Conservation (phyloP, 169 alveolate genomes). For the Babesia microti region DNA sequence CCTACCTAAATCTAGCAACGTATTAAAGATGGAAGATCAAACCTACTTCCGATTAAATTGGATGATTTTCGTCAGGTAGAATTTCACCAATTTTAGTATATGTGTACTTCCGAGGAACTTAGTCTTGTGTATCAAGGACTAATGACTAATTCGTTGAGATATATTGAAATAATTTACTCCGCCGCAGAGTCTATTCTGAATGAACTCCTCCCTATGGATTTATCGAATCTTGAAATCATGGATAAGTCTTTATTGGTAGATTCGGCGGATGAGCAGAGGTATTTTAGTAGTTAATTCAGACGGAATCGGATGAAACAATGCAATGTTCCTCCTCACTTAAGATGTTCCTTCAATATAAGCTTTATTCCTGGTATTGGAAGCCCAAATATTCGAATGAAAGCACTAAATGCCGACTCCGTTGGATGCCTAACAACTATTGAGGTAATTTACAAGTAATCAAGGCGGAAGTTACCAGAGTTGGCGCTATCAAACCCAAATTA, state of each 20-base stretch:
- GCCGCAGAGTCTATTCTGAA: slow-evolving; percentile 46
- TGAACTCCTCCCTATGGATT: background rate
- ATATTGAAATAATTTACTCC: slow-evolving; percentile 50
- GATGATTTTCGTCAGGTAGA: no score
- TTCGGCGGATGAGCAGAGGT: slow-evolving; percentile 13
- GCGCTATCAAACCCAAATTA: slow-evolving; percentile 83
- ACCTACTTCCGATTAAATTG: no score
- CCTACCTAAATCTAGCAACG: no score
- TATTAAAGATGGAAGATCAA: no score
- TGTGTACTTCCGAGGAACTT: no score
- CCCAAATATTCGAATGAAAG: slow-evolving; percentile 71
- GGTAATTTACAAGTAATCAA: slow-evolving; percentile 54
- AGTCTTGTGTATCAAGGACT: slow-evolving; percentile 59
- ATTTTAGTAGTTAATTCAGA: slow-evolving; percentile 3
- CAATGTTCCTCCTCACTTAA: slow-evolving; percentile 61
- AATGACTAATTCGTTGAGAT: slow-evolving; percentile 57
- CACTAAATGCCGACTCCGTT: slow-evolving; percentile 76
- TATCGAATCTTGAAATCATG: slow-evolving; percentile 1
- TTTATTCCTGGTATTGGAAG: slow-evolving; percentile 56
- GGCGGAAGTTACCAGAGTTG: slow-evolving; percentile 85
- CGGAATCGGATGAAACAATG: slow-evolving; percentile 61
- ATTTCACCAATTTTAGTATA: no score
- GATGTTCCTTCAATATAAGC: slow-evolving; percentile 49
- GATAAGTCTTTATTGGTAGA: background rate
- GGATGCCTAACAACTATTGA: slow-evolving; percentile 69